Percentiles rank a stretch among this genome's conserved stretches.
Evolutionary conservation across 176 grass and related monocot genomes (phyloP).

Genomic region (Oryza nivara): DNA sequence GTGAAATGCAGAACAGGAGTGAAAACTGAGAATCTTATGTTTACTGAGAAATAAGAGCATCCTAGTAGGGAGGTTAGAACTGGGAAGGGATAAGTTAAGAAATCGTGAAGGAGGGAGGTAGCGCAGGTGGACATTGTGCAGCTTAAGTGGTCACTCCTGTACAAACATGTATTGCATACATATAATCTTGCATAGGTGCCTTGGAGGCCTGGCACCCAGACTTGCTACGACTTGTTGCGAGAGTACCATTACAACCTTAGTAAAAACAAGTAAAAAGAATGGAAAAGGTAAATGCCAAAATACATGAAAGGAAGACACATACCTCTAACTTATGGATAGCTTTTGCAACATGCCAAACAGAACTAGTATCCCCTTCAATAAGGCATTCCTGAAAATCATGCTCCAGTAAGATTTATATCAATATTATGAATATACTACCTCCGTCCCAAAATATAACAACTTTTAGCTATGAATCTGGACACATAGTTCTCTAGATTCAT

Average conservation of each 20-base stretch:
- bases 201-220: neutral
- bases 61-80: neutral
- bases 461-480: no score
- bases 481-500: no score
- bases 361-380: conserved; percentile 93
- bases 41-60: neutral
- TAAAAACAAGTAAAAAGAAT: neutral
- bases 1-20: neutral
- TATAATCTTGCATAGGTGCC: neutral
- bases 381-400: conserved; percentile 67
- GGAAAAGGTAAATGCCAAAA: conserved; percentile 1
- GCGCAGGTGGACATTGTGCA: neutral
- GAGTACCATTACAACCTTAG: neutral
- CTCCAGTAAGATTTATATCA: neutral
- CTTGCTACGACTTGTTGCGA: neutral
- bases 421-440: neutral
- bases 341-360: conserved; percentile 97
- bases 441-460: no score
- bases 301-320: conserved; percentile 26
- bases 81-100: neutral
- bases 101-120: neutral
- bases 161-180: neutral
- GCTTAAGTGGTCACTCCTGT: neutral
- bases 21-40: neutral
- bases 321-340: conserved; percentile 97